Conservation (phyloP, 2,329 filamentous ascomycete genomes). For the Colletotrichum siamense region DNA sequence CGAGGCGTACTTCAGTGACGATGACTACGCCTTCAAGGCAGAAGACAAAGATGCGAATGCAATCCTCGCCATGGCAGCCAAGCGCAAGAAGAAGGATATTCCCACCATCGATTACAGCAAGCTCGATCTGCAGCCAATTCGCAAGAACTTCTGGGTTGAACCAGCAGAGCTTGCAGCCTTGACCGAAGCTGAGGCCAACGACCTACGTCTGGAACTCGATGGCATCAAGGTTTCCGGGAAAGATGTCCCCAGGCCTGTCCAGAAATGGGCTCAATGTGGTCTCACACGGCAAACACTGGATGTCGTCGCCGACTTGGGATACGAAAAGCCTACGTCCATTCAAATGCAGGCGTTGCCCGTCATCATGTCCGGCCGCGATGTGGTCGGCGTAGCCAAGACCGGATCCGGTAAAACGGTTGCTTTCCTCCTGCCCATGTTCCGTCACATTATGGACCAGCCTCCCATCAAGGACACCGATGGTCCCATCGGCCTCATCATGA, state of each 20-base stretch:
- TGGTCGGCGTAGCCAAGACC: slow-evolving; percentile 96
- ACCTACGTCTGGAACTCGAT: slow-evolving; percentile 85
- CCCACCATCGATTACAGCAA: slow-evolving; percentile 87
- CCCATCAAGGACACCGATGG: slow-evolving; percentile 85
- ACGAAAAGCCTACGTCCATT: slow-evolving; percentile 89
- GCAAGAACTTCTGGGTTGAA: slow-evolving; percentile 95
- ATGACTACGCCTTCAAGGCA: slow-evolving; percentile 68
- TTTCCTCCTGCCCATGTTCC: slow-evolving; percentile 95
- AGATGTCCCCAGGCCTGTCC: slow-evolving; percentile 89
- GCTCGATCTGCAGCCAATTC: slow-evolving; percentile 81
- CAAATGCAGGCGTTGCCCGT: slow-evolving; percentile 94
- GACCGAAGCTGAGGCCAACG: slow-evolving; percentile 82
- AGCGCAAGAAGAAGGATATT: slow-evolving; percentile 95
- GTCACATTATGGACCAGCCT: slow-evolving; percentile 94
- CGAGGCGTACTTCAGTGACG: slow-evolving; percentile 87
- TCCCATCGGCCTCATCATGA: slow-evolving; percentile 87
- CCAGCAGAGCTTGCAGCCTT: slow-evolving; percentile 83
- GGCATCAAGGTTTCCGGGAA: slow-evolving; percentile 93
- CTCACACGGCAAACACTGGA: slow-evolving; percentile 86
- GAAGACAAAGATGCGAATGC: slow-evolving; percentile 53
- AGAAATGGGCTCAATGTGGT: slow-evolving; percentile 96
- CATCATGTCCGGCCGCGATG: slow-evolving; percentile 94
- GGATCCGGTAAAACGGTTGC: slow-evolving; percentile 97
- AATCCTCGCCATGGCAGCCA: slow-evolving; percentile 60
- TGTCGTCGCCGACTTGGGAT: slow-evolving; percentile 81